Base-by-base conservation (phyloP, 164 flowering plant species). In the Liquidambar formosana region DNA sequence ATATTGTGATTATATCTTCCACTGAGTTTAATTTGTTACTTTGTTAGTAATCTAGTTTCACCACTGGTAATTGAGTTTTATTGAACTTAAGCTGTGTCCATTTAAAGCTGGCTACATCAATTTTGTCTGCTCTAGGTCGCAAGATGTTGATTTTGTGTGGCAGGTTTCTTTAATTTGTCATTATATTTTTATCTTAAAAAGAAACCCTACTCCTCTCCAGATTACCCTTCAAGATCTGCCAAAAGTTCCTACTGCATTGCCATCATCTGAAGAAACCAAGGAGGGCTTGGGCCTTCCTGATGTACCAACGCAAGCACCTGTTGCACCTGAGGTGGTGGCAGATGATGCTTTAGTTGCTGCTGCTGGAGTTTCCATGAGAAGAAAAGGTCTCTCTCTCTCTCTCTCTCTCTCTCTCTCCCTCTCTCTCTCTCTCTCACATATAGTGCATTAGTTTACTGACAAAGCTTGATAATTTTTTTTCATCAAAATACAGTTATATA, bases 301-400 rank as follows among this genome's bases (percentile, higher is more conserved):
- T 78, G 99, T 94, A n/a, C 99, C 99, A 21, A 85, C 89, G 10
- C 88, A 86, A 73, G 73, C 79, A 57, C 95, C 94, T 21, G 80
- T 70, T 61, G 73, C 77, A 43, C 43, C 85, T 3, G 59, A 73
- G 57, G 79, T 64, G 3, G 71, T 70, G 75, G 76, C 47, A 54
- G 80, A 78, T 41, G 79, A 65, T 41, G 70, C 28, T 13, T 75
- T 71, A 44, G 75, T 61, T 45, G 69, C 72, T 67, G 51, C 82
- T 46, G 45, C 76, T 43, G 68, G 62, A 72, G 69, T 68, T 12
- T 65, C 87, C 19, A 64, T 72, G 5, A 81, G 66, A 69, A 82
- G 70, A 76, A 89, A 81, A 85, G 98, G 96, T 91, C 56, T 79
- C 57, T 69, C 78, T 76, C 76, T 73, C 75, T 68, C 77, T 66